These are phyloP conservation scores for Pseudogymnoascus sp. DNA, from an alignment of 2,329 filamentous ascomycete genomes.

Conservation along the genomic window DNA sequence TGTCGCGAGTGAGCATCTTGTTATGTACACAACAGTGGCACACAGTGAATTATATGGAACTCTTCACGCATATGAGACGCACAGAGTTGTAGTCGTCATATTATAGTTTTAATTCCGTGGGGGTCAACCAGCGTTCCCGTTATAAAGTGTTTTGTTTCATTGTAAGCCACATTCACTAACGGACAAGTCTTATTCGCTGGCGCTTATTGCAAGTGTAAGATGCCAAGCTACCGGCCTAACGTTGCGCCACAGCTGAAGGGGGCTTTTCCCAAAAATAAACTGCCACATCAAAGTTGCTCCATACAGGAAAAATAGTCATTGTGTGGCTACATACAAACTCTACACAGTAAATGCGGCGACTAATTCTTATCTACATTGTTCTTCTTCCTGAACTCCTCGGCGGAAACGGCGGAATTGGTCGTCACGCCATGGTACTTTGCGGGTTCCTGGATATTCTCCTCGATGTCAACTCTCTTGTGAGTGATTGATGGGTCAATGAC, in stretches of 20 bases:
- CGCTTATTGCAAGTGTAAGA: no score
- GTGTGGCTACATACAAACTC: background rate
- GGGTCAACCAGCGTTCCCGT: background rate
- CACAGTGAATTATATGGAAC: background rate
- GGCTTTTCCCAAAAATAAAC: no score
- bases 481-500: background rate
- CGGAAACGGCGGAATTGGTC: background rate
- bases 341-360: background rate
- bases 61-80: background rate
- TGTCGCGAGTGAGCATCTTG: background rate
- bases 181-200: no score
- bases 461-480: background rate
- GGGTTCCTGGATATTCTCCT: conserved; percentile 3
- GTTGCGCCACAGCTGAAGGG: no score
- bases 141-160: no score
- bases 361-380: background rate
- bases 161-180: no score
- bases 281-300: background rate
- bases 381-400: background rate
- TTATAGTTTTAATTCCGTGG: background rate
- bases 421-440: conserved; percentile 1
- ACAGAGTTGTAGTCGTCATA: background rate
- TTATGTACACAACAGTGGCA: background rate
- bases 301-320: background rate
- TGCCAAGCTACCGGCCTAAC: no score